phyloP scores from a whole-genome alignment of 176 grass and related monocot genomes.

The Otatea glauca region DNA sequence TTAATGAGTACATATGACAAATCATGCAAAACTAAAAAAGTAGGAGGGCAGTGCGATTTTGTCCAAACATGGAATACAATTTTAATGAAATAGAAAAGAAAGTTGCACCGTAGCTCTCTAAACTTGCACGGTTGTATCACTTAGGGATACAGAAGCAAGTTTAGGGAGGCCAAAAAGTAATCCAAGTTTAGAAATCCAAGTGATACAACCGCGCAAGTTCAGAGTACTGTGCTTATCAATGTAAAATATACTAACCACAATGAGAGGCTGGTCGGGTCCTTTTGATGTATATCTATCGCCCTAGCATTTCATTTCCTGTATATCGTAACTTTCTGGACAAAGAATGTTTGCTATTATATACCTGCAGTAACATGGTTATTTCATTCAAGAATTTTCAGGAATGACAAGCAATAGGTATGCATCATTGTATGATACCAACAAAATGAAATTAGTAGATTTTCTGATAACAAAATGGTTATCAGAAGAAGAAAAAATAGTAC shows the following conservation, averaged over 20 bases:
- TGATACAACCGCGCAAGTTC: neutral
- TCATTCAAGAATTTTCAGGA: neutral
- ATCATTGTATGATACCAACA: neutral
- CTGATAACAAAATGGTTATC: constrained; percentile 2
- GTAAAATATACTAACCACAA: constrained; percentile 14
- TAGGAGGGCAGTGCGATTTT: neutral
- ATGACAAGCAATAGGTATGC: neutral
- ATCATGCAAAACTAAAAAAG: neutral
- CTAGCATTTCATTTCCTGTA: neutral
- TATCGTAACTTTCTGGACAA: neutral
- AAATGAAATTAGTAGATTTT: neutral
- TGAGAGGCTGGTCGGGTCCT: neutral
- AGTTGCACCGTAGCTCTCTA: neutral
- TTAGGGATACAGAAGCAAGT: neutral
- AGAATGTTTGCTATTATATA: constrained; percentile 39
- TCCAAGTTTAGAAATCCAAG: neutral
- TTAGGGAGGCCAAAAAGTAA: neutral
- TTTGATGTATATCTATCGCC: neutral
- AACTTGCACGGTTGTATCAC: neutral
- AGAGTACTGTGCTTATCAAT: neutral
- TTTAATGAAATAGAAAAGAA: neutral
- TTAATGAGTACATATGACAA: too few species aligned
- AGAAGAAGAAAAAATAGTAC: neutral
- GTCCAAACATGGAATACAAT: neutral
- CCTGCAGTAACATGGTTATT: constrained; percentile 40